Conservation (phyloP, 768 basidiomycete genomes). For the Antrodiella citrinella region DNA sequence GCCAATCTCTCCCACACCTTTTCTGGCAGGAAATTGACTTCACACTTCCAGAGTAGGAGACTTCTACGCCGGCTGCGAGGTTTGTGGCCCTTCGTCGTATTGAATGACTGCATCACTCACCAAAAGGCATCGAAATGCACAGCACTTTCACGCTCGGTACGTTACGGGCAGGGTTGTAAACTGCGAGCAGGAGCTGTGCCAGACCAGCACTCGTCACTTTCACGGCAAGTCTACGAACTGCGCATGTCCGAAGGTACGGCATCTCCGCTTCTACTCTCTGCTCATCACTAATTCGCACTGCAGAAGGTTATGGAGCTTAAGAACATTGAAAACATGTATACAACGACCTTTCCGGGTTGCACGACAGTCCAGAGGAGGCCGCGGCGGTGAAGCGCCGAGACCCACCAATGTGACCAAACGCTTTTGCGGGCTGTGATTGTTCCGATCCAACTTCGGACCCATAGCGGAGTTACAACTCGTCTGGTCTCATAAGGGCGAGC, state of each 20-base stretch:
- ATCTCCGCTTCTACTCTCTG: too few relatives aligned
- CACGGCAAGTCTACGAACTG: slow-evolving; percentile 27
- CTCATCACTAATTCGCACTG: too few relatives aligned
- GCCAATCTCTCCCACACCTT: slow-evolving; percentile 3
- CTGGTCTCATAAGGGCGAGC: too few relatives aligned
- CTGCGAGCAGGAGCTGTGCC: slow-evolving; percentile 24
- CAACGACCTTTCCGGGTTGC: too few relatives aligned
- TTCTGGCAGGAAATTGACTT: slow-evolving; percentile 5
- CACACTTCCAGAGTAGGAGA: slow-evolving; percentile 30
- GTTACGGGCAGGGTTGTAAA: slow-evolving; percentile 26
- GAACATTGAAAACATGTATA: too few relatives aligned
- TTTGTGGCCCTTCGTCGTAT: slow-evolving; percentile 10
- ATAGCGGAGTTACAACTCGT: background rate
- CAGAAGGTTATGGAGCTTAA: too few relatives aligned
- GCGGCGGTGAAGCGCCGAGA: too few relatives aligned
- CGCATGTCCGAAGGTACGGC: slow-evolving; percentile 22
- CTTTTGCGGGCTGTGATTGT: too few relatives aligned
- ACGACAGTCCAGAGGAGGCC: too few relatives aligned
- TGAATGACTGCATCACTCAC: background rate
- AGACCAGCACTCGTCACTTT: slow-evolving; percentile 26
- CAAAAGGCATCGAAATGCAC: background rate
- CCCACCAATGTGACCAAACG: too few relatives aligned
- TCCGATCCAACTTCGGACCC: too few relatives aligned
- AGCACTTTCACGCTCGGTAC: slow-evolving; percentile 33
- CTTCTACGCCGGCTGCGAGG: slow-evolving; percentile 29